phyloP scores from a whole-genome alignment of 176 grass and related monocot species.

The Panicum miliaceum region DNA sequence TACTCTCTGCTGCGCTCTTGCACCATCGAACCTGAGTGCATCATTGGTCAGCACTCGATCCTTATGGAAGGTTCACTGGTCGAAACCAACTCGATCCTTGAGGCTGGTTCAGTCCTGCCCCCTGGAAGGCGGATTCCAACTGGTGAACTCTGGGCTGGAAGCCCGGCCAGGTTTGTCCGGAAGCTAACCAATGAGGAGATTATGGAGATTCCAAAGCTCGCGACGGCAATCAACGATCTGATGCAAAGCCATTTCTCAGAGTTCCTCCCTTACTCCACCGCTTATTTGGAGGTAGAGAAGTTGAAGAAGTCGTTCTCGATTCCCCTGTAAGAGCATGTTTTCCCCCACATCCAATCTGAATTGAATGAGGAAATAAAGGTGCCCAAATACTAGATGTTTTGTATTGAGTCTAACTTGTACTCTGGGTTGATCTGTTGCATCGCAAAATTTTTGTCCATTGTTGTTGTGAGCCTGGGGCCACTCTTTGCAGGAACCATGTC shows the following conservation, averaged over 20 bases:
- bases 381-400: slow-evolving; percentile 45
- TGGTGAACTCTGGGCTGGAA: slow-evolving; percentile 94
- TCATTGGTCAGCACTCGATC: slow-evolving; percentile 92
- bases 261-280: slow-evolving; percentile 90
- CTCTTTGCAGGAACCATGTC: slow-evolving; percentile 15
- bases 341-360: background rate
- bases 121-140: slow-evolving; percentile 89
- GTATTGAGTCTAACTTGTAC: slow-evolving; percentile 46
- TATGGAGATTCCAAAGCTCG: slow-evolving; percentile 89
- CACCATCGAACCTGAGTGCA: slow-evolving; percentile 96
- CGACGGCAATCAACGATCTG: slow-evolving; percentile 90
- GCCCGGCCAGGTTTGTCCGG: slow-evolving; percentile 79
- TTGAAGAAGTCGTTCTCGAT: slow-evolving; percentile 74
- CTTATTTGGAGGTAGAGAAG: slow-evolving; percentile 97
- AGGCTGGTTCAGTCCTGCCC: slow-evolving; percentile 86
- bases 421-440: slow-evolving; percentile 15
- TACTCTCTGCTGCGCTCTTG: slow-evolving; percentile 87
- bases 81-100: slow-evolving; percentile 95
- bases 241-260: slow-evolving; percentile 98
- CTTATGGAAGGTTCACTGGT: slow-evolving; percentile 98
- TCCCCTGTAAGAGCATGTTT: slow-evolving; percentile 56
- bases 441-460: slow-evolving; percentile 25
- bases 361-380: slow-evolving; percentile 53
- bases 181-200: slow-evolving; percentile 93
- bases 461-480: slow-evolving; percentile 27